Evolutionary conservation across 192 early-diverging fungal genomes (phyloP).

Genomic region (Pilobolus umbonatus): DNA sequence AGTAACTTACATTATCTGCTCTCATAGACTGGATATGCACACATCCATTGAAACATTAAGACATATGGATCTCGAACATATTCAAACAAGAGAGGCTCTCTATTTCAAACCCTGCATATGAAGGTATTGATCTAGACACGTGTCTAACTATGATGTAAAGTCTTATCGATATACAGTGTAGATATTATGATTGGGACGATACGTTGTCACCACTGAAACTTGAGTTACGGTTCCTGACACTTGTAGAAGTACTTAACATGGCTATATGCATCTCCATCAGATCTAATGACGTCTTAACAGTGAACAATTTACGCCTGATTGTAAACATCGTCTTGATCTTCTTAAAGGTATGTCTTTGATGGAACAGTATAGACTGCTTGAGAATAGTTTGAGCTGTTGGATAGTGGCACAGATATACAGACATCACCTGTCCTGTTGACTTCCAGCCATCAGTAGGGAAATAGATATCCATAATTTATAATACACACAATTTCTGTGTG

Average conservation of each 20-base stretch:
- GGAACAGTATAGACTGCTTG: conserved; percentile 76
- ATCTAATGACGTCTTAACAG: not conserved
- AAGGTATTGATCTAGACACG: conserved; percentile 36
- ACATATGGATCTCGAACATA: conserved; percentile 78
- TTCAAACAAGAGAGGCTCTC: conserved; percentile 73
- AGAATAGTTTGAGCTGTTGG: conserved; percentile 83
- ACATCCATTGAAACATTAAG: no score
- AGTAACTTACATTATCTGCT: conserved; percentile 16
- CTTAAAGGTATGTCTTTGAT: conserved; percentile 53
- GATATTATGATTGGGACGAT: conserved; percentile 57
- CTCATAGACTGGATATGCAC: no score
- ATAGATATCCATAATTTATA: no score
- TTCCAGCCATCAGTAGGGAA: no score
- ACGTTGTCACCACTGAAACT: conserved; percentile 59
- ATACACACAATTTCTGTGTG: no score
- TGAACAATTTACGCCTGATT: not conserved
- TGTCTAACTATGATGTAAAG: no score
- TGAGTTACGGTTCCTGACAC: conserved; percentile 78
- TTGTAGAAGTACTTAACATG: conserved; percentile 74
- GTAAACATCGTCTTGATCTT: conserved; percentile 51
- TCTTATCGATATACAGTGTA: conserved; percentile 23
- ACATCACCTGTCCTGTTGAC: conserved; percentile 61
- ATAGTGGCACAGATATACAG: conserved; percentile 75
- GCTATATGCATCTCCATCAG: conserved; percentile 67
- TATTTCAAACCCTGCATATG: conserved; percentile 69